These are phyloP conservation scores for Colletotrichum nymphaeae DNA, from an alignment of 2,329 filamentous ascomycete genomes.

Conservation along the genomic window DNA sequence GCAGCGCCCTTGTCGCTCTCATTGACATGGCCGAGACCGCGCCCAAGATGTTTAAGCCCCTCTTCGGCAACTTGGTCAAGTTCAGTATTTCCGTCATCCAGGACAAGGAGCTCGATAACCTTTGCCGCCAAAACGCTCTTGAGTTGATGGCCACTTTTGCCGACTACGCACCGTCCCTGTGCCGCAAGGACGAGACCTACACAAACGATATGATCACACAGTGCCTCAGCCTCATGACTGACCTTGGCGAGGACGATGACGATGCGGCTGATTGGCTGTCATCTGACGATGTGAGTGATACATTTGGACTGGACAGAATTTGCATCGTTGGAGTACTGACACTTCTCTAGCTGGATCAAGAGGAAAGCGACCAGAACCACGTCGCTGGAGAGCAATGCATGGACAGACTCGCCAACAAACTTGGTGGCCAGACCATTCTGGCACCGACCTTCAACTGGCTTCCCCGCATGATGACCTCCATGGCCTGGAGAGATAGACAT, in stretches of 20 bases:
- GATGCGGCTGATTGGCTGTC: slow-evolving; percentile 94
- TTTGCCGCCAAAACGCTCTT: slow-evolving; percentile 92
- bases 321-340: slow-evolving; percentile 41
- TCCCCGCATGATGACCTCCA: slow-evolving; percentile 96
- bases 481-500: slow-evolving; percentile 93
- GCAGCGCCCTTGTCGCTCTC: slow-evolving; percentile 87
- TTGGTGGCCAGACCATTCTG: slow-evolving; percentile 92
- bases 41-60: slow-evolving; percentile 95
- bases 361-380: slow-evolving; percentile 97
- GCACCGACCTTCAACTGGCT: slow-evolving; percentile 97
- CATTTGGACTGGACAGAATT: neutral
- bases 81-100: slow-evolving; percentile 95
- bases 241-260: slow-evolving; percentile 93
- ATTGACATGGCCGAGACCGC: slow-evolving; percentile 96
- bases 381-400: slow-evolving; percentile 98
- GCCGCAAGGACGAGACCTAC: slow-evolving; percentile 92
- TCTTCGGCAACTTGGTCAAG: slow-evolving; percentile 93
- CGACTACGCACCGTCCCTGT: slow-evolving; percentile 93
- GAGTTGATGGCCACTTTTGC: slow-evolving; percentile 99
- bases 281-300: slow-evolving; percentile 81
- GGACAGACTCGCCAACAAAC: slow-evolving; percentile 96
- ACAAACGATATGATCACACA: slow-evolving; percentile 98
- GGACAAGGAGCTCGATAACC: slow-evolving; percentile 92
- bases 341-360: slow-evolving; percentile 78
- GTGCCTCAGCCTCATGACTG: slow-evolving; percentile 97